These are phyloP conservation scores for Salix exigua DNA, from an alignment of 345 rosid genomes.

Conservation along the genomic window DNA sequence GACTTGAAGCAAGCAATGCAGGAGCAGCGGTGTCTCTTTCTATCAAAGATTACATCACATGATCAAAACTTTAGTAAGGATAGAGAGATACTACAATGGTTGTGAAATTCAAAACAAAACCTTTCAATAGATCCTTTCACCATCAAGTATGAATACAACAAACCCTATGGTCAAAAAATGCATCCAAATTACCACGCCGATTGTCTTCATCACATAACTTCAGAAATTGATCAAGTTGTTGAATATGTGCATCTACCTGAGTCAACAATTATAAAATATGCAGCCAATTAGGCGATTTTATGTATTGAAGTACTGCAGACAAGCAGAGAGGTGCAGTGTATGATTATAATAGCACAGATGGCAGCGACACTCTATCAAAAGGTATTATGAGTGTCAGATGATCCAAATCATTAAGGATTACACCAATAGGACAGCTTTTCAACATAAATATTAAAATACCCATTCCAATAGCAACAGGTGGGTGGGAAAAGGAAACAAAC, in stretches of 20 bases:
- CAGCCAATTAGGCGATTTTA: not conserved
- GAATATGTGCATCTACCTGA: constrained; percentile 97
- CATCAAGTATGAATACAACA: too few relatives aligned
- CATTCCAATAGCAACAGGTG: not conserved
- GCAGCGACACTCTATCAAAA: too few relatives aligned
- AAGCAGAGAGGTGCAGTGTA: too few relatives aligned
- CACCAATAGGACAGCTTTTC: too few relatives aligned
- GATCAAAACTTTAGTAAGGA: not conserved
- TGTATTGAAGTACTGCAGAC: not conserved
- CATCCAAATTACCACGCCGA: constrained; percentile 53
- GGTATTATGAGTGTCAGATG: not conserved
- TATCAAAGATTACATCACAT: constrained; percentile 20
- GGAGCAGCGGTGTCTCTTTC: constrained; percentile 54
- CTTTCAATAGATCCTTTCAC: not conserved
- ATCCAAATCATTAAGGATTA: too few relatives aligned
- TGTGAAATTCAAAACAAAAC: not conserved
- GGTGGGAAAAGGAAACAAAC: not conserved
- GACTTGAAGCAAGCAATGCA: constrained; percentile 40
- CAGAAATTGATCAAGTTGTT: constrained; percentile 86
- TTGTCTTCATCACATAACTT: constrained; percentile 72
- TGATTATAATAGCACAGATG: too few relatives aligned
- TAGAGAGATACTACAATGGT: not conserved
- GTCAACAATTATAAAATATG: not conserved
- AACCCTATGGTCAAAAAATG: not conserved
- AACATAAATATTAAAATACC: too few relatives aligned